A percentile compares a stretch with the other conserved stretches of the same genome.
These are phyloP conservation scores for Lepidium campestre DNA, from an alignment of 441 rosid genomes.

Conservation along the genomic window DNA sequence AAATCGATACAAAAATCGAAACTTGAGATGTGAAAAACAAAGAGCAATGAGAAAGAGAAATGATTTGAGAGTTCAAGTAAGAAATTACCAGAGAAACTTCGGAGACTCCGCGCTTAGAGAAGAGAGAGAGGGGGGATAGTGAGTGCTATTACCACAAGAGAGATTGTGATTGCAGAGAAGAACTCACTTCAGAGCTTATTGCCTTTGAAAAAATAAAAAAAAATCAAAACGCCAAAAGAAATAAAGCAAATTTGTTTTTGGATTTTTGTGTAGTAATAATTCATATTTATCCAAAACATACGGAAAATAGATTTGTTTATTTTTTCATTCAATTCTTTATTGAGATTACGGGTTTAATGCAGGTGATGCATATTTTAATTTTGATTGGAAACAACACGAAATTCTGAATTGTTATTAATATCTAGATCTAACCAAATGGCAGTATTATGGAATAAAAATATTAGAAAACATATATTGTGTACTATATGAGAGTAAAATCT, in stretches of 20 bases:
- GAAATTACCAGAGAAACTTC: conserved; percentile 18
- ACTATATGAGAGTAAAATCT: not conserved
- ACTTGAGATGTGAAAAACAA: not conserved
- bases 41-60: not conserved
- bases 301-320: no score
- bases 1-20: not conserved
- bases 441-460: not conserved
- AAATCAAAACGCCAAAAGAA: not conserved
- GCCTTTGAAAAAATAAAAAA: not conserved
- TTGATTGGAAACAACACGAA: not conserved
- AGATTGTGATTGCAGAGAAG: conserved; percentile 13
- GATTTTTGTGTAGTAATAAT: conserved; percentile 6
- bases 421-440: not conserved
- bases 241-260: not conserved
- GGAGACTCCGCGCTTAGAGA: conserved; percentile 38
- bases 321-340: no score
- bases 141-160: conserved; percentile 1
- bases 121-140: not conserved
- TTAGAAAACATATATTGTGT: no score
- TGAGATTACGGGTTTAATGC: not conserved
- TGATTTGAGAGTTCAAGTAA: not conserved
- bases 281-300: conserved; percentile 23
- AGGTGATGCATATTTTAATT: not conserved
- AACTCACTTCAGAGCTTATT: conserved; percentile 17
- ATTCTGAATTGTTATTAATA: not conserved